Conservation (phyloP, 306 rosid genomes). For the Prunus fruticosa region DNA sequence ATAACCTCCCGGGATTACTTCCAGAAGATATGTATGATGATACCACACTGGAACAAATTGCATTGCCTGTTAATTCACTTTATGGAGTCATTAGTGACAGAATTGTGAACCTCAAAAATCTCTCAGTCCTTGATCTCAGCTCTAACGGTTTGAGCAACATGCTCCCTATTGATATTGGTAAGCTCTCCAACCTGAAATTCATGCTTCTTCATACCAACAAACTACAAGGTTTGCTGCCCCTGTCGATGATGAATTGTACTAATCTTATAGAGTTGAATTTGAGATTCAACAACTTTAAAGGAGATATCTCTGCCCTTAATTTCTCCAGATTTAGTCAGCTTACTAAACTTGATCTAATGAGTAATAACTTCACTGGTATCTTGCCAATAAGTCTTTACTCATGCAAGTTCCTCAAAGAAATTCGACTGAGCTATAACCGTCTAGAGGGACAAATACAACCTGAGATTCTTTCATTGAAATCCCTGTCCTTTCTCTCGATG, state of each 20-base stretch:
- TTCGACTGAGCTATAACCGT: background rate
- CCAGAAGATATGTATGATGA: background rate
- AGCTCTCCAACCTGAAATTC: background rate
- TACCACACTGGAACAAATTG: background rate
- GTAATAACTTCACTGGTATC: background rate
- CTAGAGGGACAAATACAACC: constrained; percentile 8
- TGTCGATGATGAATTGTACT: constrained; percentile 6
- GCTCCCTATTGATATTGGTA: background rate
- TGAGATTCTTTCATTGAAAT: background rate
- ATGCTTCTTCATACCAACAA: background rate
- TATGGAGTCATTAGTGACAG: background rate
- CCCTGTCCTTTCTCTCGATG: background rate
- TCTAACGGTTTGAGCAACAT: background rate
- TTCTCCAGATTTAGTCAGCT: constrained; percentile 3
- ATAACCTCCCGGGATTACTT: background rate
- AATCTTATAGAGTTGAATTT: background rate
- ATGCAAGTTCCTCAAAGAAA: constrained; percentile 1
- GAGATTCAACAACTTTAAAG: background rate
- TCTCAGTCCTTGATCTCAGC: background rate
- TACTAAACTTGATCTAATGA: background rate
- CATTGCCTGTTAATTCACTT: background rate
- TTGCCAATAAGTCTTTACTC: constrained; percentile 1
- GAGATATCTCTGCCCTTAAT: background rate
- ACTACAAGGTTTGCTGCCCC: background rate
- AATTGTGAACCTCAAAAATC: constrained; percentile 1